Base-by-base conservation (phyloP, 345 rosid species). In the Camelina hispida region DNA sequence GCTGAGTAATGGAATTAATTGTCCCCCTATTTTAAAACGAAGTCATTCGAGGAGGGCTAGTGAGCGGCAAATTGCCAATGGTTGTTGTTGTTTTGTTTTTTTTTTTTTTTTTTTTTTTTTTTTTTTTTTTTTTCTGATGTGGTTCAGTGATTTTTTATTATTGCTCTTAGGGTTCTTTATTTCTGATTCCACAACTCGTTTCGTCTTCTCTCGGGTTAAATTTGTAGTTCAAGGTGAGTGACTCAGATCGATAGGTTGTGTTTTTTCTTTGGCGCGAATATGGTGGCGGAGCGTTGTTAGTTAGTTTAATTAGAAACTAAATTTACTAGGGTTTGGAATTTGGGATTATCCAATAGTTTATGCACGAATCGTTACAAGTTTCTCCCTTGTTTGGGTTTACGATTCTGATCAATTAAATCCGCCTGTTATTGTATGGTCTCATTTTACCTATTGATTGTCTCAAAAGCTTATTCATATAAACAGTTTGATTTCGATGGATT, bases 401-500 rank as follows among this genome's bases (percentile, higher is more conserved):
- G 2, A 3, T 23, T 68, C 23, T 16, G 62, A 35, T 54, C 62
- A 25, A 16, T 68, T 6, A 3, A 3, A 66, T 55, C 38, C 37
- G 0, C 40, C 62, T 72, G 40, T 62, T 28, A 18, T 22, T 64
- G 42, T 52, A 18, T 64, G 38, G 55, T 44, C n/a, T n/a, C 57
- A 7, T 4, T 13, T 22, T 32, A 30, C 22, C 44, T 25, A 0
- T 9, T n/a, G n/a, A n/a, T n/a, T 57, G 65, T 44, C 38, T 44
- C 14, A 11, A 16, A 65, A 55, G 51, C 6, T 14, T 42, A 40
- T 40, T 10, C 50, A 12, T 44, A 15, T 13, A 4, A 15, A 22
- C 34, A 54, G 66, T 69, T 56, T 56, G 10, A 20, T 1, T 3
- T 46, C 76, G 44, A 86, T 85, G 96, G 83, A 69, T 66, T 55